Evolutionary conservation across 2,329 filamentous ascomycete genomes (phyloP).

Genomic region (Verticillium dahliae): DNA sequence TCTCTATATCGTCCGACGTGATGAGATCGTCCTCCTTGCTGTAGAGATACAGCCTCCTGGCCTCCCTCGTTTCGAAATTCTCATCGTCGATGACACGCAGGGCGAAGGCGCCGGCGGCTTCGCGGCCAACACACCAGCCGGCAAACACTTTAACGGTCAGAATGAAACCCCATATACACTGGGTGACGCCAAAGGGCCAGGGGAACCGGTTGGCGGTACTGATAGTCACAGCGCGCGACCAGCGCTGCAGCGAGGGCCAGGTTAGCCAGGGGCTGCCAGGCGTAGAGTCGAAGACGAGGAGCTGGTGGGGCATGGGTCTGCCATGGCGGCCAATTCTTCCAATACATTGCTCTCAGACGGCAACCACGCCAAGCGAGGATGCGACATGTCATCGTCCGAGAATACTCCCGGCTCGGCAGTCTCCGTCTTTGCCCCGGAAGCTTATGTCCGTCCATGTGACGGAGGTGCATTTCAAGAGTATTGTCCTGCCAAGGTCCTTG

Average conservation of each 20-base stretch:
- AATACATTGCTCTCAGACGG: too few relatives aligned
- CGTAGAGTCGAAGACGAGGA: constrained; percentile 84
- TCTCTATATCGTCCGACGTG: constrained; percentile 46
- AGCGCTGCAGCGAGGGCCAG: constrained; percentile 35
- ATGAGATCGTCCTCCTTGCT: constrained; percentile 30
- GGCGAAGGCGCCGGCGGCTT: constrained; percentile 7
- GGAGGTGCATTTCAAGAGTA: too few relatives aligned
- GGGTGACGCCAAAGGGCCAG: constrained; percentile 41
- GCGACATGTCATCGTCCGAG: too few relatives aligned
- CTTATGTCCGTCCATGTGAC: too few relatives aligned
- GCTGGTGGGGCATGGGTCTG: constrained; percentile 79
- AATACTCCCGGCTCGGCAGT: too few relatives aligned
- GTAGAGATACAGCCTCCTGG: constrained; percentile 8
- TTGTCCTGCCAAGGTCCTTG: too few relatives aligned
- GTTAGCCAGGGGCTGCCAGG: constrained; percentile 39
- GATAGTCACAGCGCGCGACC: constrained; percentile 47
- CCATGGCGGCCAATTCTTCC: constrained; percentile 41
- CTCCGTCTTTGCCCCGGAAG: too few relatives aligned
- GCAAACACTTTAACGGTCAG: constrained; percentile 26
- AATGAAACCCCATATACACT: constrained; percentile 37
- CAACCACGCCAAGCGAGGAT: too few relatives aligned
- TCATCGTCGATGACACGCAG: constrained; percentile 1
- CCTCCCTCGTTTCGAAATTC: constrained; percentile 3
- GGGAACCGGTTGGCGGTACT: constrained; percentile 39
- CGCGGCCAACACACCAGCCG: constrained; percentile 5